These are phyloP conservation scores for Aureobasidium sp. DNA, from an alignment of 2,329 filamentous ascomycete species.

Conservation along the genomic window DNA sequence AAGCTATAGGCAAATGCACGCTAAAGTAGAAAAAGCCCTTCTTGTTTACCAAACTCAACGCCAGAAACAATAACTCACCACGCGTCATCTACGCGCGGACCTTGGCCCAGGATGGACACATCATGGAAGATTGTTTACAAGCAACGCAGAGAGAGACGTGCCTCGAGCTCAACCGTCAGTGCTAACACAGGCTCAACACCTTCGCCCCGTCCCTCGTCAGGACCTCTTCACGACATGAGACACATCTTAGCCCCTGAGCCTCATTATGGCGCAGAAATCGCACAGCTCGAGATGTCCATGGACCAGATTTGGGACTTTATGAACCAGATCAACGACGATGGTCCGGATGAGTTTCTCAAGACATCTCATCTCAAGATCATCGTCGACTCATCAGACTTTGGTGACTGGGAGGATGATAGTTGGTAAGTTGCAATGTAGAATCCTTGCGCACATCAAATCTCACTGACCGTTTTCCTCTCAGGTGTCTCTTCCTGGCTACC, in stretches of 20 bases:
- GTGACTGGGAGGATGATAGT: constrained; percentile 9
- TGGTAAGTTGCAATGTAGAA: not conserved
- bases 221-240: not conserved
- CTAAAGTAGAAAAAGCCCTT: not conserved
- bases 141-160: not conserved
- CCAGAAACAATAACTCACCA: not conserved
- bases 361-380: not conserved
- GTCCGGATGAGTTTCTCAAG: not conserved
- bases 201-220: too few species aligned
- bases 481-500: not conserved
- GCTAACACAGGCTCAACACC: not conserved
- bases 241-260: not conserved
- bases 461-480: not conserved
- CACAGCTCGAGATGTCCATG: not conserved
- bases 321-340: not conserved
- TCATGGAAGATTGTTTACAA: not conserved
- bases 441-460: not conserved
- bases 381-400: constrained; percentile 5
- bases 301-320: not conserved
- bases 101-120: not conserved
- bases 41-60: not conserved
- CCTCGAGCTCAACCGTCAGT: not conserved
- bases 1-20: not conserved
- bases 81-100: not conserved
- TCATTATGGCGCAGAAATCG: not conserved